Conservation (phyloP, 2,329 filamentous ascomycete genomes). For the Penicillium brasilianum region DNA sequence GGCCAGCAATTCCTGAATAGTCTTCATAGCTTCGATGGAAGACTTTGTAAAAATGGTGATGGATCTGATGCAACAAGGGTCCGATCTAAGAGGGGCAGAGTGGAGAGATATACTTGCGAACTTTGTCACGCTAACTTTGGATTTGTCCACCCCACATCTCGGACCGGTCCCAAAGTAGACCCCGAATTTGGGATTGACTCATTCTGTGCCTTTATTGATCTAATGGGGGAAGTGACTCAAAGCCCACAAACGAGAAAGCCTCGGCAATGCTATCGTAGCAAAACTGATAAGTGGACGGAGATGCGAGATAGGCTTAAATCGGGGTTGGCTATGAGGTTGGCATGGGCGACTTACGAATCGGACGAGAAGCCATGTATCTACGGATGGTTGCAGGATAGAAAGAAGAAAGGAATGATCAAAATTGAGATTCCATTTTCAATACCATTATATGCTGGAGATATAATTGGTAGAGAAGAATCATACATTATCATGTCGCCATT, state of each 20-base stretch:
- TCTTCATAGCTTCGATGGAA: conserved; percentile 7
- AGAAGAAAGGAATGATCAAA: too few species aligned
- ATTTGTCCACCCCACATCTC: conserved; percentile 3
- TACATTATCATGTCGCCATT: conserved; percentile 37
- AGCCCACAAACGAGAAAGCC: background rate
- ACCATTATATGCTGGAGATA: conserved; percentile 8
- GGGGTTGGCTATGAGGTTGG: background rate
- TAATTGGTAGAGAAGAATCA: conserved; percentile 27
- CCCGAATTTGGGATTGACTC: conserved; percentile 7
- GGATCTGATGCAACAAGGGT: background rate
- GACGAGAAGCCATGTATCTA: conserved; percentile 2
- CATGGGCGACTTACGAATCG: background rate
- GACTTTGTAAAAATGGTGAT: background rate
- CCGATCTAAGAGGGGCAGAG: background rate
- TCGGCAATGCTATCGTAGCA: background rate
- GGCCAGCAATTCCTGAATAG: conserved; percentile 30
- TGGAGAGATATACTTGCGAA: conserved; percentile 1
- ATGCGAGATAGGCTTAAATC: background rate
- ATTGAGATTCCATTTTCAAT: background rate
- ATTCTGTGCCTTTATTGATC: background rate
- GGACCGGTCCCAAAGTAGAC: background rate
- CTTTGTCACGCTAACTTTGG: background rate
- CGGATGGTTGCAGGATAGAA: background rate
- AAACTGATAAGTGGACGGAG: background rate
- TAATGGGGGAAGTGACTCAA: background rate